Evolutionary conservation across 805 yeast species (phyloP).

Genomic region (Candida quercuum): DNA sequence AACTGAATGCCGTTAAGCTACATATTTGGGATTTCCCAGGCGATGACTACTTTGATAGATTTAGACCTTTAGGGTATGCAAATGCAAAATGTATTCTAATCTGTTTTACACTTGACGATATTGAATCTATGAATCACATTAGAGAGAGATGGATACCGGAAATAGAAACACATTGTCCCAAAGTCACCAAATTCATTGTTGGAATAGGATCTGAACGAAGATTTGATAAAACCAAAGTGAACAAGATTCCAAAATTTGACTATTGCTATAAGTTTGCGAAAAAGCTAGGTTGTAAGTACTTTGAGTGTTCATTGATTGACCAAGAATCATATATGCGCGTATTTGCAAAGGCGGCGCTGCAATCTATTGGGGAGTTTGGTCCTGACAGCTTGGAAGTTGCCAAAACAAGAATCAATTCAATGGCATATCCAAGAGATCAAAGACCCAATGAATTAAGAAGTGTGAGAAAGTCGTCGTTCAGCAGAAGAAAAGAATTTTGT

Average conservation of each 20-base stretch:
- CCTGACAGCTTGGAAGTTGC: background rate
- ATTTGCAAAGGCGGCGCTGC: conserved; percentile 15
- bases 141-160: conserved; percentile 40
- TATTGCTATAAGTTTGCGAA: conserved; percentile 26
- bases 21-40: conserved; percentile 40
- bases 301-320: conserved; percentile 28
- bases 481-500: background rate
- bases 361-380: background rate
- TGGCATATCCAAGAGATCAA: no score
- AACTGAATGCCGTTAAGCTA: conserved; percentile 23
- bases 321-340: conserved; percentile 11
- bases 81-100: conserved; percentile 33
- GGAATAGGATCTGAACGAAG: conserved; percentile 35
- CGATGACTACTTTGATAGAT: conserved; percentile 32
- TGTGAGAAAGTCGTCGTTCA: background rate
- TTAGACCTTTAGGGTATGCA: conserved; percentile 38
- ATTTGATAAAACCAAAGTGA: conserved; percentile 20
- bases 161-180: conserved; percentile 32
- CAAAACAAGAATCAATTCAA: background rate
- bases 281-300: conserved; percentile 27
- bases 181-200: conserved; percentile 30
- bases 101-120: conserved; percentile 32
- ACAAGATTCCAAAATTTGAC: conserved; percentile 23
- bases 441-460: no score
- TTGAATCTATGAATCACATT: conserved; percentile 30